These are phyloP conservation scores for Pseudonitzschia multistriata DNA, from an alignment of 108 stramenopile genomes.

Conservation along the genomic window DNA sequence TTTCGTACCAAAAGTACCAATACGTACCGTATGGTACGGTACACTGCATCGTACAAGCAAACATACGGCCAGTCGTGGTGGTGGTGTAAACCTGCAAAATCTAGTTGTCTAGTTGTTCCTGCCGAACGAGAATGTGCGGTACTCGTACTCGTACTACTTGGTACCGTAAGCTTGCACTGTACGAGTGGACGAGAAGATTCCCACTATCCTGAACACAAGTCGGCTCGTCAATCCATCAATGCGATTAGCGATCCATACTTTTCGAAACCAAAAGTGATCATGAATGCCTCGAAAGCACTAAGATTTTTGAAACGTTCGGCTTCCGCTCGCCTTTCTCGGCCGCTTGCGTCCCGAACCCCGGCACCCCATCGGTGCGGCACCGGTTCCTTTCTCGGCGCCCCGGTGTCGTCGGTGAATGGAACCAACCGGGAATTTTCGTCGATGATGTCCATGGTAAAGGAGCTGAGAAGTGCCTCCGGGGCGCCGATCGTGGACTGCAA, in stretches of 20 bases:
- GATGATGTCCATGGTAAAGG: slow-evolving; percentile 47
- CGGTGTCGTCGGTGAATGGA: background rate
- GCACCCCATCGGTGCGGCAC: background rate
- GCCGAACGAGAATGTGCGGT: too few relatives aligned
- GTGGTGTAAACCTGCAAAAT: too few relatives aligned
- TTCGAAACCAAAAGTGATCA: background rate
- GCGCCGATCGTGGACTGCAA: slow-evolving; percentile 89
- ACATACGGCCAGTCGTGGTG: too few relatives aligned
- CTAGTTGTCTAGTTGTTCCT: too few relatives aligned
- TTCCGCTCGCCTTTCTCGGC: background rate
- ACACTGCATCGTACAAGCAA: too few relatives aligned
- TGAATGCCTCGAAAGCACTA: background rate
- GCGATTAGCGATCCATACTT: background rate
- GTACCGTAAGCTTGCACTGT: too few relatives aligned
- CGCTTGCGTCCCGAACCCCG: background rate
- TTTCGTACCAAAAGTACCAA: too few relatives aligned
- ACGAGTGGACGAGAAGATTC: too few relatives aligned
- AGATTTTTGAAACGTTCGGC: background rate
- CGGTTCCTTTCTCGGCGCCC: background rate
- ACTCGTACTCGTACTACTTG: too few relatives aligned
- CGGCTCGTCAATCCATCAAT: too few relatives aligned
- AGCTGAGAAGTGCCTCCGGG: slow-evolving; percentile 62
- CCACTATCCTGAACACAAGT: too few relatives aligned
- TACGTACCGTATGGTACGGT: too few relatives aligned
- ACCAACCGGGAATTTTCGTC: slow-evolving; percentile 1